Evolutionary conservation across 345 rosid species (phyloP), one percentile per base, ranked within the genome.

Genomic region (Hirschfeldia incana): DNA sequence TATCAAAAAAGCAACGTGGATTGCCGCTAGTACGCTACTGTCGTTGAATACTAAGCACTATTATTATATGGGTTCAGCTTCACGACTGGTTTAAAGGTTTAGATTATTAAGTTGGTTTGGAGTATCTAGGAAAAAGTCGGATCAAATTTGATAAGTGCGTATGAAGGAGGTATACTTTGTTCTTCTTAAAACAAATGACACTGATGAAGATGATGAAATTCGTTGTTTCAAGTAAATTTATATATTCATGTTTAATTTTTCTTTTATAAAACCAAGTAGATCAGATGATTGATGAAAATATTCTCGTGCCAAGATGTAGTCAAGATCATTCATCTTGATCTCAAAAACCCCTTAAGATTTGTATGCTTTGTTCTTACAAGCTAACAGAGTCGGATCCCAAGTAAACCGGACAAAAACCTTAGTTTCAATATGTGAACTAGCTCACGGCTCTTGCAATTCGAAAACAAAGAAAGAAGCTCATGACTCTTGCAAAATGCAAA

Each of bases 1-100:
- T 75, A 51, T 67, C 6, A 8, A 53, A 42, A 60, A 6, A 53
- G 32, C 62, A 42, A 59, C 74, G 51, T 76, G 79, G 79, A 76
- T 44, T 61, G 73, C 44, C 79, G 49, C 32, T 44, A 32, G 30
- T n/a, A 68, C 79, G 34, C 30, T 59, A 59, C 49, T 29, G 11
- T 26, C 17, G 53, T 12, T 21, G 62, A 60, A 59, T 29, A 62
- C 17, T 55, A 36, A 67, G 36, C 64, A 30, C 46, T 53, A 33
- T 33, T 53, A 13, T 34, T 36, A 27, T 11, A 61, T 63, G 46
- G 32, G 30, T 44, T 30, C 15, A 39, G 16, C 59, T 42, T 26
- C 32, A 42, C 15, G 9, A n/a, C 6, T 39, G 53, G 65, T 34
- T 36, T 69, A 69, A 0, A 46, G 8, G 28, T n/a, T 8, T 39